Base-by-base conservation (phyloP, 2,329 filamentous ascomycete genomes). In the Didymella segeticola region DNA sequence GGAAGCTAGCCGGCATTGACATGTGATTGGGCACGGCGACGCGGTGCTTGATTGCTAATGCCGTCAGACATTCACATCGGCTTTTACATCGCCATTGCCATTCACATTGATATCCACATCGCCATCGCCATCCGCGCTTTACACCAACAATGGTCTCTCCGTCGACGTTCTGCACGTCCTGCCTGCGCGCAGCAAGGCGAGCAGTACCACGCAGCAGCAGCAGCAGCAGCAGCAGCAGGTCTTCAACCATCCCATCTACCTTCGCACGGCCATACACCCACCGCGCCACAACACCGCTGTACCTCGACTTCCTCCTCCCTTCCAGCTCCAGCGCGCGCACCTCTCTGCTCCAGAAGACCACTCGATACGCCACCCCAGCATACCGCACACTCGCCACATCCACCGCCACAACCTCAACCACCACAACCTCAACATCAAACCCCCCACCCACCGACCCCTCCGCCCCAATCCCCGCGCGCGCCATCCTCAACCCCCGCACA, bases 401-500 rank as follows among this genome's bases (percentile, higher is more conserved):
- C 20, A 70, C 69, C 34, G 63, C 57, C 37, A 77, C 75, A 43
- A 77, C 76, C 14, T 67, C n/a, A 43, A 64, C 67, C 43, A 69
- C 69, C 39, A 49, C 60, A 12, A 12, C n/a, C n/a, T n/a, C n/a
- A n/a, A n/a, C n/a, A n/a, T n/a, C n/a, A n/a, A n/a, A n/a, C n/a
- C n/a, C n/a, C n/a, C n/a, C n/a, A n/a, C n/a, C n/a, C n/a, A 34
- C 62, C 41, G 57, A 65, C 29, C 57, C 59, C 27, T 61, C 64
- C n/a, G 49, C 56, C 43, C 58, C 65, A 22, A 67, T 61, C 33
- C 69, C 63, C 39, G 67, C 71, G 6, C 68, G 58, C 39, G 59
- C 66, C 31, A 79, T 82, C 49, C 75, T 80, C 14, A 96, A 98
- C 71, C 90, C 91, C 0, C 86, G 88, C 62, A 83, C 82, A 50